These are phyloP conservation scores for Leishmania tropica DNA, from an alignment of 208 protist genomes.

Conservation along the genomic window DNA sequence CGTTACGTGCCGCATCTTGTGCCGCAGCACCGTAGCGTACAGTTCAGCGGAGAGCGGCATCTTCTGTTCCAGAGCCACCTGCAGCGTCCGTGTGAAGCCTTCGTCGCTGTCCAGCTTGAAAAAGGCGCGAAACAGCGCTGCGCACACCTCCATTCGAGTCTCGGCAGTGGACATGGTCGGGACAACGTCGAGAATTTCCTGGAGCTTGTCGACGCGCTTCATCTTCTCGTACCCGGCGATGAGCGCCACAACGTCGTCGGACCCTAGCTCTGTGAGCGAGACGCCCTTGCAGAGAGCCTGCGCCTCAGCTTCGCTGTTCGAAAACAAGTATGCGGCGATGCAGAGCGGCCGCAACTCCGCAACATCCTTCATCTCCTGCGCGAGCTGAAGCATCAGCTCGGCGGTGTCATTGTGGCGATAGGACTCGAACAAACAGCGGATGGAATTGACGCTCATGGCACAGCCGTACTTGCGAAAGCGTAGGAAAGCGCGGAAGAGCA, in stretches of 20 bases:
- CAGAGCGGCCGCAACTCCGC: constrained; percentile 75
- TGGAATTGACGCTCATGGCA: constrained; percentile 69
- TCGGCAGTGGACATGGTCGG: constrained; percentile 32
- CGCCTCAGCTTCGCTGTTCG: constrained; percentile 60
- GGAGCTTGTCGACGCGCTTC: constrained; percentile 59
- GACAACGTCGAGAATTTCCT: constrained; percentile 44
- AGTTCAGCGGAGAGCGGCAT: constrained; percentile 43
- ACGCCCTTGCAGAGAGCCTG: constrained; percentile 64
- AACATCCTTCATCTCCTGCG: constrained; percentile 81
- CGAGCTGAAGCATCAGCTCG: constrained; percentile 87
- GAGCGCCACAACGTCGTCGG: constrained; percentile 75
- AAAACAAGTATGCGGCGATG: constrained; percentile 87
- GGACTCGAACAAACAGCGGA: constrained; percentile 86
- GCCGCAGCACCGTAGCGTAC: constrained; percentile 67
- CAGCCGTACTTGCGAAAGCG: constrained; percentile 92
- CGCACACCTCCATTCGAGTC: constrained; percentile 39
- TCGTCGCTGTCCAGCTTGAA: constrained; percentile 57
- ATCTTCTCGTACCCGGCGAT: constrained; percentile 85
- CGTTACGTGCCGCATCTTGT: constrained; percentile 76
- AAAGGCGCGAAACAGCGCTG: constrained; percentile 68
- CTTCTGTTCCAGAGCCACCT: constrained; percentile 49
- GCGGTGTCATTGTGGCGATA: constrained; percentile 84
- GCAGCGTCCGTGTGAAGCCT: constrained; percentile 60
- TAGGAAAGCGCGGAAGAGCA: constrained; percentile 87
- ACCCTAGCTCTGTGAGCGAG: constrained; percentile 42